These are phyloP conservation scores for Coelastrella sp. DNA, from an alignment of 139 green algal genomes.

Conservation along the genomic window DNA sequence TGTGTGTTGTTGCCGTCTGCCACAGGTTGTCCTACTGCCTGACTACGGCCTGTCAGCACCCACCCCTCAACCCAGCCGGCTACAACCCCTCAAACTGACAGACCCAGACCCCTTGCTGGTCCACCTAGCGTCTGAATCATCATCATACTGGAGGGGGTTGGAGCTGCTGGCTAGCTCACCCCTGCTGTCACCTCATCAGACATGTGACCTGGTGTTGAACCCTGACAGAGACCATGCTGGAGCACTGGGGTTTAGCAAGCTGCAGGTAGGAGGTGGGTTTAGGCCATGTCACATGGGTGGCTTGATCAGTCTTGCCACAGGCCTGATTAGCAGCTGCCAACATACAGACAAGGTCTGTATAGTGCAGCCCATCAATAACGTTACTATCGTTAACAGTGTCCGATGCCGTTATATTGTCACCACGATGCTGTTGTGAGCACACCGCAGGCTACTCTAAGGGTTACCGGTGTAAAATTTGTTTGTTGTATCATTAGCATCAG, in stretches of 20 bases:
- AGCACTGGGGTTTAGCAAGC: conserved; percentile 17
- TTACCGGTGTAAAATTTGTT: no score
- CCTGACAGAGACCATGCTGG: conserved; percentile 28
- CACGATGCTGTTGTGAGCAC: no score
- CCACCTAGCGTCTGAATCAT: conserved; percentile 49
- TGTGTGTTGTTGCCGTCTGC: no score
- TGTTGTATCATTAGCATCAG: no score
- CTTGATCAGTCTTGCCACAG: no score
- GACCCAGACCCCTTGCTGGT: conserved; percentile 36
- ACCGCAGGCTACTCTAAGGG: no score
- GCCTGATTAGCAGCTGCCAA: no score
- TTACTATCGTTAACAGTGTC: no score
- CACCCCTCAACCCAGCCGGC: background rate
- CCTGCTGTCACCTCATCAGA: conserved; percentile 4
- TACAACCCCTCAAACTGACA: conserved; percentile 50
- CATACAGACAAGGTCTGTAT: no score
- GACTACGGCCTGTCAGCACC: conserved; percentile 44
- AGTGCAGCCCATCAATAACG: no score
- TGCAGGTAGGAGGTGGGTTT: conserved; percentile 18
- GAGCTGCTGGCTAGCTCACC: conserved; percentile 19
- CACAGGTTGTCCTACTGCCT: conserved; percentile 53
- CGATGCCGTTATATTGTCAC: no score
- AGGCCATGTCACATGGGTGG: background rate
- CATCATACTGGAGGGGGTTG: conserved; percentile 62
- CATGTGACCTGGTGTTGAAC: conserved; percentile 38